Percentiles rank a stretch among this genome's conserved stretches.
Evolutionary conservation across 768 basidiomycete species (phyloP).

Genomic region (Auricularia auricula-judae): DNA sequence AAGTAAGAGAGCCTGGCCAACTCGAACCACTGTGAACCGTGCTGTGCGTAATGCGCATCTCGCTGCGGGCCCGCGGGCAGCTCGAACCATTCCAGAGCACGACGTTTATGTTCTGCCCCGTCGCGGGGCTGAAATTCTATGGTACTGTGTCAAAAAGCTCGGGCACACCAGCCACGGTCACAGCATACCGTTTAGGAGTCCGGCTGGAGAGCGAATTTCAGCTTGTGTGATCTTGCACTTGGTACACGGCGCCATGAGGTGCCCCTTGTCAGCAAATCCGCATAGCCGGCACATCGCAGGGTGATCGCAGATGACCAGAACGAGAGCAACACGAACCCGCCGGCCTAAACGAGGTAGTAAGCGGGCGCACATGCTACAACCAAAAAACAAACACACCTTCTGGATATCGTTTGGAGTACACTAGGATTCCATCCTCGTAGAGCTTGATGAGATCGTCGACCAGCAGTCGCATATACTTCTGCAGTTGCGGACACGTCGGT

Average conservation of each 20-base stretch:
- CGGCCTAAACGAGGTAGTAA: background rate
- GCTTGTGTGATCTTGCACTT: background rate
- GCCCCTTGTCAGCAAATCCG: constrained; percentile 9
- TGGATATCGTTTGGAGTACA: constrained; percentile 10
- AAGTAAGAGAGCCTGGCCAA: constrained; percentile 21
- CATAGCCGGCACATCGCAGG: constrained; percentile 13
- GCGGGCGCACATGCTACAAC: background rate
- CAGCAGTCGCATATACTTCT: constrained; percentile 15
- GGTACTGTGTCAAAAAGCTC: no score
- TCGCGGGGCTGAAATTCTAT: constrained; percentile 7
- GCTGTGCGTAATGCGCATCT: constrained; percentile 7
- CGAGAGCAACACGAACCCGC: constrained; percentile 5
- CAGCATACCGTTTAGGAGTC: no score
- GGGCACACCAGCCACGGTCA: no score
- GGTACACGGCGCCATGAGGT: constrained; percentile 7
- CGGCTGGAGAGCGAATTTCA: background rate
- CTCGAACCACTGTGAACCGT: constrained; percentile 16
- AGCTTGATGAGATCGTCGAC: constrained; percentile 20
- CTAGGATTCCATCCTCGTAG: constrained; percentile 15
- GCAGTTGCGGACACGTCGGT: constrained; percentile 17
- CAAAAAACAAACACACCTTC: constrained; percentile 9
- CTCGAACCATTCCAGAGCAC: constrained; percentile 7
- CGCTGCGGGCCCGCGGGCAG: constrained; percentile 1
- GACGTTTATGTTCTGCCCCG: constrained; percentile 8
- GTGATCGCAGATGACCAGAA: constrained; percentile 12